Evolutionary conservation across 2,329 filamentous ascomycete species (phyloP), one percentile per base, ranked within the genome.

Genomic region (Cladobotryum mycophilum): DNA sequence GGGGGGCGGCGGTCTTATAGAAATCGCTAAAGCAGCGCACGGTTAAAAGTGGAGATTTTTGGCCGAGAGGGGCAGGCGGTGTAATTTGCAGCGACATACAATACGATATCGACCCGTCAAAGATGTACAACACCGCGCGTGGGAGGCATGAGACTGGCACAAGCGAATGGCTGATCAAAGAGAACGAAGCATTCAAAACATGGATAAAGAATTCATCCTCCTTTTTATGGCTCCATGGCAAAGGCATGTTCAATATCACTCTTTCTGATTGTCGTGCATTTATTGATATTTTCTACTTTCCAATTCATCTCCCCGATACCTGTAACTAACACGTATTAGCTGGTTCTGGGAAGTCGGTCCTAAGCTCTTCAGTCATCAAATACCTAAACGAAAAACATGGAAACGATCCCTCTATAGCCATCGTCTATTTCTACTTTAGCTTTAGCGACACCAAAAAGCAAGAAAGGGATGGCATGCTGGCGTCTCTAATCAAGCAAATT

Each of bases 211-310:
- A 5, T 15, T 45, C 18, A 6, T 17, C n/a, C 3, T 53, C 52
- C 12, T 22, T 53, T 25, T 38, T 53, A 14, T 53, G 52, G 52
- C 52, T 51, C 8, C 48, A 51, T 41, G 52, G 52, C 2, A 53
- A 48, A 48, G 52, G 52, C 51, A 22, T 17, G 25, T 15, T 22
- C 30, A 15, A 41, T n/a, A 13, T 51, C 9, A 5, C 37, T 36
- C 7, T 3, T 41, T 42, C 9, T 18, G n/a, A 12, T 14, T 11
- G 13, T 40, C 9, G 14, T n/a, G 15, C 22, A n/a, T 11, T 25
- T 30, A 11, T 11, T 11, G 8, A 30, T 8, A 30, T 5, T 3
- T 30, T 11, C 25, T 11, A 30, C 2, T 30, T 30, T 11, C 25
- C 25, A 30, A 30, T 6, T 30, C 6, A 30, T 11, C 25, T 30